Evolutionary conservation across 1,284 basidiomycete genomes (phyloP), one percentile per base, ranked within the genome.

Genomic region (Cryptococcus sp.): DNA sequence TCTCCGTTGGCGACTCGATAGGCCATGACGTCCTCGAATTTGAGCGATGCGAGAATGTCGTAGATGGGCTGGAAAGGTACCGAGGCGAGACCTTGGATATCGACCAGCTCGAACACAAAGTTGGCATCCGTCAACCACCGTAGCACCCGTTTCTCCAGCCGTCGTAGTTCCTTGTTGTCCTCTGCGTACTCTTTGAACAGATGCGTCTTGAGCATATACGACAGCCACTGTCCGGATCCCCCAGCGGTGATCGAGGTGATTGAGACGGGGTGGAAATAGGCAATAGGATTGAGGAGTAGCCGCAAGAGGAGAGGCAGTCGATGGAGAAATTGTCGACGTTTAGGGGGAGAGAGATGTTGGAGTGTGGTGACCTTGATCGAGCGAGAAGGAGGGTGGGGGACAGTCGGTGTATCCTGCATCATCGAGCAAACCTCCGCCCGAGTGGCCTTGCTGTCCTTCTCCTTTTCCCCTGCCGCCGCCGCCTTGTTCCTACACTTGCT

Each of bases 321-420:
- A 32, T 54, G 52, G 19, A 58, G 16, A 35, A 54, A 43, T 19
- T 35, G 25, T 5, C 53, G 39, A 16, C 22, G 41, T 3, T 43
- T 7, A 1, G 53, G 53, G 1, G 24, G 19, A 6, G 53, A 52
- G 19, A 58, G 42, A 23, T 52, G 50, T 26, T 58, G 47, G 5
- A 58, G 48, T 1, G 56, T 58, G 4, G 53, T 55, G 42, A 58
- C 56, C 31, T 55, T 54, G 56, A 58, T 55, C 9, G 53, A 54
- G 7, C 50, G 47, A 26, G 37, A 34, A 2, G 56, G 56, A 10
- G 56, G 56, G 31, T 58, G 56, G 3, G 56, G 56, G 24, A 58
- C 53, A 10, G 56, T 38, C 1, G 52, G 50, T 1, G 21, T 47
- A 4, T 34, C 21, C 21, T 58, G 56, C 48, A 58, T 43, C 32